These are phyloP conservation scores for Spinacia oleracea DNA, from an alignment of 179 eudicot species.

Conservation along the genomic window DNA sequence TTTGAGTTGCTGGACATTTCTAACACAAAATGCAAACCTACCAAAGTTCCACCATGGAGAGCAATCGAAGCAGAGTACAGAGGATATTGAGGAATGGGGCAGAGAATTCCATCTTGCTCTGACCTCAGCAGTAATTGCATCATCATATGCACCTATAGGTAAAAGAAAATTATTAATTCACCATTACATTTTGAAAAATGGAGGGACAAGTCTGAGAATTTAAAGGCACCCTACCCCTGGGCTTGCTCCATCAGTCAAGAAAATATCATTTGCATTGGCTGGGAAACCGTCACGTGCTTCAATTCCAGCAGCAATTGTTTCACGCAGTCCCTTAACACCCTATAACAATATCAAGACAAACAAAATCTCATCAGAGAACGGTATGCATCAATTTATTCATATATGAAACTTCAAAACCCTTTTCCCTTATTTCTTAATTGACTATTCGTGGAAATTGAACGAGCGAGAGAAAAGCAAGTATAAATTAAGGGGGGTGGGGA, in stretches of 20 bases:
- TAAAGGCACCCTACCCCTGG: slow-evolving; percentile 37
- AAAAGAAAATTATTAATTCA: background rate
- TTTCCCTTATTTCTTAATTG: background rate
- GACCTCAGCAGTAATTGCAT: slow-evolving; percentile 85
- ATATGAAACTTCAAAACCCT: background rate
- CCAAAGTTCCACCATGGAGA: slow-evolving; percentile 97
- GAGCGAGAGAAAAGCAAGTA: background rate
- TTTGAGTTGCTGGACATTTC: background rate
- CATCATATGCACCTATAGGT: slow-evolving; percentile 87
- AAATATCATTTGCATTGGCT: slow-evolving; percentile 79
- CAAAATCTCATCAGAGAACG: background rate
- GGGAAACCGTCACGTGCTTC: slow-evolving; percentile 93
- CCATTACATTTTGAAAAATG: background rate
- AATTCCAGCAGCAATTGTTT: slow-evolving; percentile 84
- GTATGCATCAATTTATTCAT: background rate
- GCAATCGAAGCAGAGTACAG: slow-evolving; percentile 96
- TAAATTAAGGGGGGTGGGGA: no score
- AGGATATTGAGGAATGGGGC: slow-evolving; percentile 98
- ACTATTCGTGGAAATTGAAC: background rate
- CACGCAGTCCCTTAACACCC: slow-evolving; percentile 93
- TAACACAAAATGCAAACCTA: slow-evolving; percentile 34
- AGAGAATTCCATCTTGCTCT: slow-evolving; percentile 85
- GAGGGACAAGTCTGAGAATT: background rate
- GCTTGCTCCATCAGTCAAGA: slow-evolving; percentile 94
- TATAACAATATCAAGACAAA: slow-evolving; percentile 22